These are phyloP conservation scores for Aspergillus sp. DNA, from an alignment of 2,329 filamentous ascomycete species.

Conservation along the genomic window DNA sequence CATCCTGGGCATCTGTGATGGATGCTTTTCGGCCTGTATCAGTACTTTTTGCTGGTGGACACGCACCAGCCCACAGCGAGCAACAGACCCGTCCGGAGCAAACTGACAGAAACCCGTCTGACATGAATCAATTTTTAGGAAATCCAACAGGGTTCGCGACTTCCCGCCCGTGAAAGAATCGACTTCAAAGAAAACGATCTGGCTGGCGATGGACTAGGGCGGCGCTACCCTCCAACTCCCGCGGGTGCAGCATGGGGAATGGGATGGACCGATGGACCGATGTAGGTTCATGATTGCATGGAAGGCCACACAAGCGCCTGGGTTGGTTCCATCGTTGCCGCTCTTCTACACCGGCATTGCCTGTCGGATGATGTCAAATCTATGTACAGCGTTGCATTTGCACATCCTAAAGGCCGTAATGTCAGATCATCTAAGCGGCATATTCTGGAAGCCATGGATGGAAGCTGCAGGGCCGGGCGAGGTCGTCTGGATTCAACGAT, in stretches of 20 bases:
- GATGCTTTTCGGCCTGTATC: background rate
- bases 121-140: background rate
- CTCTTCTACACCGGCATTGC: background rate
- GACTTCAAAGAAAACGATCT: conserved; percentile 19
- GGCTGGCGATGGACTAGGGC: conserved; percentile 11
- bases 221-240: conserved; percentile 12
- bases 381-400: background rate
- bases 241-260: conserved; percentile 9
- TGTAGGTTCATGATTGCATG: background rate
- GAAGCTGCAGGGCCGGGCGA: background rate
- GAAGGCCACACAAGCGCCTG: background rate
- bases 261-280: background rate
- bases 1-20: background rate
- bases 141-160: background rate
- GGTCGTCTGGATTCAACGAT: background rate
- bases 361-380: no score
- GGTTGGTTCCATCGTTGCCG: background rate
- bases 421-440: background rate
- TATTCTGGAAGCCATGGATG: conserved; percentile 5
- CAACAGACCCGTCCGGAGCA: background rate
- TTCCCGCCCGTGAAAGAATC: conserved; percentile 2
- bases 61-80: no score
- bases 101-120: conserved; percentile 13
- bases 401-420: background rate
- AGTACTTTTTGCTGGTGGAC: background rate